phyloP scores from a whole-genome alignment of 2,329 filamentous ascomycete species.

The Aspergillus novofumigatus region DNA sequence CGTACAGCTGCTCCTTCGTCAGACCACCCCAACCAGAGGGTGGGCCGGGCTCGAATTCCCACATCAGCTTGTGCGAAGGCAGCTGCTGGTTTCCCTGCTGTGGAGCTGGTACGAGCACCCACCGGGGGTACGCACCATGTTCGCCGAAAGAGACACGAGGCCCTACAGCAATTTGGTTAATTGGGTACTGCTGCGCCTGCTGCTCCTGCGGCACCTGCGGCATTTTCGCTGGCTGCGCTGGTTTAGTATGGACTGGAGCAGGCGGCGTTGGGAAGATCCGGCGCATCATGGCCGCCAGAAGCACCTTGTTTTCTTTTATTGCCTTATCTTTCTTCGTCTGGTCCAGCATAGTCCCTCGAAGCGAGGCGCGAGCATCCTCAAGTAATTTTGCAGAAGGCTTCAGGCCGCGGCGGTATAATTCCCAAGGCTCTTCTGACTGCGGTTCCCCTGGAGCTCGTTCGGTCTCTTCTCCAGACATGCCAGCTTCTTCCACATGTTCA shows the following conservation, averaged over 20 bases:
- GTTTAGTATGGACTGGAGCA: too few species aligned
- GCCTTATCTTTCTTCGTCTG: not conserved
- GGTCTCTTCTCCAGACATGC: not conserved
- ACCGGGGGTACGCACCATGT: constrained; percentile 6
- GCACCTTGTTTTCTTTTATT: not conserved
- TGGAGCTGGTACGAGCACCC: constrained; percentile 9
- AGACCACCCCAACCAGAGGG: not conserved
- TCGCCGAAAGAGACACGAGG: constrained; percentile 6
- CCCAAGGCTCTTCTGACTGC: not conserved
- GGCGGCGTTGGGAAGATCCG: not conserved
- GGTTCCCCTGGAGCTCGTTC: not conserved
- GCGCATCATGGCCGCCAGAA: not conserved
- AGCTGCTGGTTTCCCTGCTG: not conserved
- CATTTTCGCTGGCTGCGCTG: too few species aligned
- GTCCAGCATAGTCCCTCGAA: not conserved
- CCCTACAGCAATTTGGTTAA: not conserved
- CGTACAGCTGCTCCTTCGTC: constrained; percentile 10
- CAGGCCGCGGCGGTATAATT: not conserved
- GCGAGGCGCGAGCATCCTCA: not conserved
- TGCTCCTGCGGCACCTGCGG: too few species aligned
- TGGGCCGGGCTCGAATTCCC: constrained; percentile 20
- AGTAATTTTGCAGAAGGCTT: not conserved
- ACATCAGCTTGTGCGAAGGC: constrained; percentile 3
- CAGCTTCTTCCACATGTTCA: constrained; percentile 6
- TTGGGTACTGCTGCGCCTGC: not conserved